Evolutionary conservation across 2,329 filamentous ascomycete species (phyloP), one percentile per base, ranked within the genome.

Genomic region (Cadophora sp.): DNA sequence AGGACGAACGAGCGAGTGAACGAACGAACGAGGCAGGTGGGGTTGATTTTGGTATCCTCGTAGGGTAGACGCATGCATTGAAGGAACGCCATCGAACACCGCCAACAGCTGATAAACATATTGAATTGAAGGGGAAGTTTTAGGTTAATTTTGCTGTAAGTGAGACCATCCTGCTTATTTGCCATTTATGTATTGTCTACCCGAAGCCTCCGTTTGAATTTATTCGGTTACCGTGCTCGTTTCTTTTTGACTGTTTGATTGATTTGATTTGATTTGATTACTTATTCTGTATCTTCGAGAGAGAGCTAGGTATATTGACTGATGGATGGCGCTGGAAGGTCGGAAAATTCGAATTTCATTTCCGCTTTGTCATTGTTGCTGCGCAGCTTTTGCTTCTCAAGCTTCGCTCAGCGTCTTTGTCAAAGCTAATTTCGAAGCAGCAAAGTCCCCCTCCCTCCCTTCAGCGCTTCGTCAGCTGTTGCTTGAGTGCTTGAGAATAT

Each of bases 331-430:
- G 26, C 26, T 55, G 51, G 51, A 55, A 55, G 26, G n/a, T n/a
- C 26, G 1, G 14, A 31, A 29, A 12, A 16, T 3, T 29, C 19
- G 16, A 16, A 3, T 19, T 29, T 53, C 11, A 5, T 53, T 26
- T 59, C 31, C 27, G 56, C 56, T 59, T 59, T 43, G 56, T 59
- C 56, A 59, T 27, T 37, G 31, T 24, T 43, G 31, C 27, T 59
- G 55, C 34, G 56, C n/a, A 26, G 22, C 22, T 12, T 8, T 37
- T 43, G 56, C 56, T 59, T 59, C 27, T 59, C 56, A 59, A 59
- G 31, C 56, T 59, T 59, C 22, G 8, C 12, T 40, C 56, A 37
- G 27, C 19, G 19, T 34, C 55, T 24, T 31, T 8, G 19, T 37
- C 29, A 56, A 29, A 34, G 51, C 51, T 31, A 9, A 55, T 19